Evolutionary conservation across 768 basidiomycete species (phyloP), one percentile per base, ranked within the genome.

Genomic region (Suillus hirtellus): DNA sequence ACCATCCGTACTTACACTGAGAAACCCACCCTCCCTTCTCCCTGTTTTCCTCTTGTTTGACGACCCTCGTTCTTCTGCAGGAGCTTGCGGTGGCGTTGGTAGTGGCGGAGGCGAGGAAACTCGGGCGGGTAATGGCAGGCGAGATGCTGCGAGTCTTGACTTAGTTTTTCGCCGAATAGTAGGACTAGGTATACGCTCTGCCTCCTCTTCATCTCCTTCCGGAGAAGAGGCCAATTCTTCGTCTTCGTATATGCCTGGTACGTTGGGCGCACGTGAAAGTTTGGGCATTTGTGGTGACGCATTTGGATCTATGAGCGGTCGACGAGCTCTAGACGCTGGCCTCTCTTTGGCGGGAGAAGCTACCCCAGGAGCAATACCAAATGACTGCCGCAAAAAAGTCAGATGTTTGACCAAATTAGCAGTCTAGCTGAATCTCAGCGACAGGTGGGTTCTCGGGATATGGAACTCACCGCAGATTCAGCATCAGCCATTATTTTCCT

Each of bases 401-500:
- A 93, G 78, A 52, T 89, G 89, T 72, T 87, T 87, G 64, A 87
- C 83, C 66, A 93, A 79, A 66, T 76, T 82, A 42, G 80, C 78
- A 21, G 86, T 82, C 88, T 89, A 53, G 46, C 56, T 58, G 55
- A 1, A 58, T 58, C 56, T 58, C 56, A 58, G 56, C 56, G 56
- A 58, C 38, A 58, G 40, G 56, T 42, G 40, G 27, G 17, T 58
- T 6, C 40, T 58, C 56, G 17, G 38, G 21, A 8, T 42, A 42
- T 58, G 40, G 34, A 56, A 71, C 81, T 70, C 77, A 93, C 92
- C 67, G 89, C 90, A 64, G 82, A 77, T 73, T 93, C 92, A 46
- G 90, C 83, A 69, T 93, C 90, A 12, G 82, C 79, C 69, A 93
- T 79, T 65, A 94, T 75, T 72, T 84, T 87, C 68, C 84, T 80